phyloP scores from a whole-genome alignment of 768 basidiomycete species.

The Pisolithus albus region DNA sequence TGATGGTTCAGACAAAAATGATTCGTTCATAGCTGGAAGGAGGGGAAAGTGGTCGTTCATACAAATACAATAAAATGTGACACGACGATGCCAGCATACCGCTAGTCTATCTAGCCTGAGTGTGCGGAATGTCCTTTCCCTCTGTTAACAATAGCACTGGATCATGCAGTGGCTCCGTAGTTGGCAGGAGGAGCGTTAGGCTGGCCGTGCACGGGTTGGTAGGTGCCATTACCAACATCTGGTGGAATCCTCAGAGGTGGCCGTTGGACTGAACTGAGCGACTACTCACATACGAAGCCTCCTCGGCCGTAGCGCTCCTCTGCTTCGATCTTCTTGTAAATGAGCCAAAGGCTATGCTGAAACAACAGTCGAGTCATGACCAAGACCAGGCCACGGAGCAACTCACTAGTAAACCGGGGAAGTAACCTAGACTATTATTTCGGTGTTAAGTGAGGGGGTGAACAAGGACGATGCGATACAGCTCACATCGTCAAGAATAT shows the following conservation, averaged over 20 bases:
- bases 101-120: no score
- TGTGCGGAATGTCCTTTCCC: no score
- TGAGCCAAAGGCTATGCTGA: conserved; percentile 83
- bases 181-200: conserved; percentile 19
- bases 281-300: conserved; percentile 64
- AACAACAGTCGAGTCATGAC: neutral
- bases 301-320: conserved; percentile 75
- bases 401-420: conserved; percentile 55
- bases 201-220: conserved; percentile 23
- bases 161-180: conserved; percentile 28
- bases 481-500: conserved; percentile 69
- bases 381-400: neutral
- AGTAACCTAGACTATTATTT: conserved; percentile 57
- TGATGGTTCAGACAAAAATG: conserved; percentile 63
- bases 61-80: neutral
- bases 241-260: conserved; percentile 1
- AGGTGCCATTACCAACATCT: conserved; percentile 36
- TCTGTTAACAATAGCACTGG: neutral
- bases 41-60: neutral
- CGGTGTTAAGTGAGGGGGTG: conserved; percentile 3
- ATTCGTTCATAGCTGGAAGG: conserved; percentile 26
- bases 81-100: neutral
- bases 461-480: neutral
- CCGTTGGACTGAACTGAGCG: neutral
- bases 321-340: conserved; percentile 85